phyloP scores from a whole-genome alignment of 2,329 filamentous ascomycete genomes.

The Periconia sp. region DNA sequence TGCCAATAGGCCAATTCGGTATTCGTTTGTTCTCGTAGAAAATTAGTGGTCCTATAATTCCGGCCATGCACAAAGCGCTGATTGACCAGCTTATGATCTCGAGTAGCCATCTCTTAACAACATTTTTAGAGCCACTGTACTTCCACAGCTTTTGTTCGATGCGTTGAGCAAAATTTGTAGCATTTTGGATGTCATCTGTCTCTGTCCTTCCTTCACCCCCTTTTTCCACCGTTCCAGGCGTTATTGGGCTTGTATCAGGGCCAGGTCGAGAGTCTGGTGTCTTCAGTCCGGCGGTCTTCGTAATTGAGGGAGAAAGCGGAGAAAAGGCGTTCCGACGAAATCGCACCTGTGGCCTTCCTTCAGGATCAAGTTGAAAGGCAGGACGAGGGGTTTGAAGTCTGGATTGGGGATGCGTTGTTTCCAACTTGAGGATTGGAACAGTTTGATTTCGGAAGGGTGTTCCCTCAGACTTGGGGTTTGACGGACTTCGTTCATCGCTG shows the following conservation, averaged over 20 bases:
- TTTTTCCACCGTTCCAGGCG: constrained; percentile 12
- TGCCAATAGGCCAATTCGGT: constrained; percentile 9
- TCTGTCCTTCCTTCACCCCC: constrained; percentile 1
- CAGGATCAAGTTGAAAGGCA: constrained; percentile 7
- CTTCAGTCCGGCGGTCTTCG: constrained; percentile 8
- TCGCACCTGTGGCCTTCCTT: constrained; percentile 12
- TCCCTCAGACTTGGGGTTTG: no score
- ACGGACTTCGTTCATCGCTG: no score
- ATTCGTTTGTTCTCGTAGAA: constrained; percentile 6
- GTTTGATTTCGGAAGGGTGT: no score
- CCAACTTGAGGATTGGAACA: no score
- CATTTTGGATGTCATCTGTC: no score
- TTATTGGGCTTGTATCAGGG: constrained; percentile 11
- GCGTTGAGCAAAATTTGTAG: neutral
- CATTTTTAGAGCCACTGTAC: constrained; percentile 7
- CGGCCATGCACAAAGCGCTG: constrained; percentile 15
- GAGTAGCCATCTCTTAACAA: constrained; percentile 13
- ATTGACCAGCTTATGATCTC: constrained; percentile 17
- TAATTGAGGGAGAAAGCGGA: constrained; percentile 5
- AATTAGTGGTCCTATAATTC: constrained; percentile 10
- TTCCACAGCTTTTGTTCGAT: constrained; percentile 8
- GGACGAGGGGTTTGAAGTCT: constrained; percentile 7
- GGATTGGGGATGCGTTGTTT: no score
- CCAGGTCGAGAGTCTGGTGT: constrained; percentile 7
- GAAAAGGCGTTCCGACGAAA: constrained; percentile 17